These are phyloP conservation scores for Mucor racemosus DNA, from an alignment of 371 early-diverging fungal species.

Conservation along the genomic window DNA sequence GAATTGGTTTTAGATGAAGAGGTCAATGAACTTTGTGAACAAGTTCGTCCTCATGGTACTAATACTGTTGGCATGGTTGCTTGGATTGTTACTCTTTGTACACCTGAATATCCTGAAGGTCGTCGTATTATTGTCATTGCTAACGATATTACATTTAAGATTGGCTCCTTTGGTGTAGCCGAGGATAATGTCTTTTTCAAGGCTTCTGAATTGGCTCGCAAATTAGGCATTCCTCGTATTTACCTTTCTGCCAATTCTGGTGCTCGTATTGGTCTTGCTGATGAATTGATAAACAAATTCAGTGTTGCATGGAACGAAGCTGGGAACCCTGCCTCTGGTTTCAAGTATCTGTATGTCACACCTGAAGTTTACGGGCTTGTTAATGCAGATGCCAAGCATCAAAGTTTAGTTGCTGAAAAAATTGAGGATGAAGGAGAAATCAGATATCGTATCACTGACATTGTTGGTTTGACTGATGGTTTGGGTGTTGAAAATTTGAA, in stretches of 20 bases:
- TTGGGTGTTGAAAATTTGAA: conserved; percentile 99
- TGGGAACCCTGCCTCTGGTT: conserved; percentile 79
- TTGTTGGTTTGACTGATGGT: conserved; percentile 91
- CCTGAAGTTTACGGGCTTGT: conserved; percentile 74
- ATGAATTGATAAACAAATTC: conserved; percentile 87
- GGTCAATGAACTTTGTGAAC: conserved; percentile 67
- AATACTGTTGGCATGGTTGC: conserved; percentile 98
- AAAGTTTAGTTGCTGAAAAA: conserved; percentile 67
- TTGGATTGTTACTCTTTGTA: conserved; percentile 88
- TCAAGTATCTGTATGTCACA: conserved; percentile 92
- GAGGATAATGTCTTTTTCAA: conserved; percentile 94
- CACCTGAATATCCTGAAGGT: conserved; percentile 94
- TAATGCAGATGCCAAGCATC: conserved; percentile 53
- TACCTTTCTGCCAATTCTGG: conserved; percentile 99
- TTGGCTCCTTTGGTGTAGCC: conserved; percentile 97
- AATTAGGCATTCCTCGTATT: conserved; percentile 89
- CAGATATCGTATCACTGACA: conserved; percentile 86
- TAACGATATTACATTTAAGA: conserved; percentile 97
- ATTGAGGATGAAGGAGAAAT: conserved; percentile 75
- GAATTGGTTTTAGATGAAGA: conserved; percentile 90
- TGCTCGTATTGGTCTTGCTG: conserved; percentile 98
- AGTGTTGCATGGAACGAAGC: conserved; percentile 87
- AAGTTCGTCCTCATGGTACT: conserved; percentile 86
- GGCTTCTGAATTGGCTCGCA: conserved; percentile 89
- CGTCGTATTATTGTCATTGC: conserved; percentile 92